phyloP scores from a whole-genome alignment of 306 rosid species.

The Pyrus bretschneideri region DNA sequence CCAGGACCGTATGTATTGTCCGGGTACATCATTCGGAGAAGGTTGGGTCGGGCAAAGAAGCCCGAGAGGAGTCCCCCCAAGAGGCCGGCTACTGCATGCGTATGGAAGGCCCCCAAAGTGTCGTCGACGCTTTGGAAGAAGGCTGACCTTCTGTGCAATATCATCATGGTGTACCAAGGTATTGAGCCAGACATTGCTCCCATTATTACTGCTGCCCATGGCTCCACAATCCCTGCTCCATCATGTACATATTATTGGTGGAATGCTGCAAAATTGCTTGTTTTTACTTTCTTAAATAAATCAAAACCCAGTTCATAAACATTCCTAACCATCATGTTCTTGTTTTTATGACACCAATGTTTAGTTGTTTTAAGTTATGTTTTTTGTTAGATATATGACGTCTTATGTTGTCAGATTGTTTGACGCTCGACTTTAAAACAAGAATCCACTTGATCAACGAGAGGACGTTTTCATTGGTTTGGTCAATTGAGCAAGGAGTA shows the following conservation, averaged over 20 bases:
- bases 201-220: slow-evolving; percentile 38
- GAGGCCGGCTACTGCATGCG: slow-evolving; percentile 65
- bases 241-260: background rate
- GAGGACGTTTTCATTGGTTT: background rate
- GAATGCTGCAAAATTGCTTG: slow-evolving; percentile 4
- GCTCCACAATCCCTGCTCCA: slow-evolving; percentile 36
- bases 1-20: slow-evolving; percentile 17
- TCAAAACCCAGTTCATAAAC: background rate
- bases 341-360: background rate
- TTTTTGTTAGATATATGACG: background rate
- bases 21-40: slow-evolving; percentile 36
- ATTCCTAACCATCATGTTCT: background rate
- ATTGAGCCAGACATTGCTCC: slow-evolving; percentile 35
- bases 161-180: slow-evolving; percentile 75
- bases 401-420: background rate
- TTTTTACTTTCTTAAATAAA: background rate
- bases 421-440: background rate
- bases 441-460: too few species aligned
- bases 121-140: slow-evolving; percentile 62
- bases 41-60: slow-evolving; percentile 43
- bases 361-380: background rate
- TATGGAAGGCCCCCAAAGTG: slow-evolving; percentile 68
- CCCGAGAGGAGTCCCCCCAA: slow-evolving; percentile 65
- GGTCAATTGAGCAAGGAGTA: background rate
- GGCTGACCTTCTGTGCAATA: slow-evolving; percentile 40